Conservation (phyloP, 805 yeast species). For the Blastobotrys mokoenaii region DNA sequence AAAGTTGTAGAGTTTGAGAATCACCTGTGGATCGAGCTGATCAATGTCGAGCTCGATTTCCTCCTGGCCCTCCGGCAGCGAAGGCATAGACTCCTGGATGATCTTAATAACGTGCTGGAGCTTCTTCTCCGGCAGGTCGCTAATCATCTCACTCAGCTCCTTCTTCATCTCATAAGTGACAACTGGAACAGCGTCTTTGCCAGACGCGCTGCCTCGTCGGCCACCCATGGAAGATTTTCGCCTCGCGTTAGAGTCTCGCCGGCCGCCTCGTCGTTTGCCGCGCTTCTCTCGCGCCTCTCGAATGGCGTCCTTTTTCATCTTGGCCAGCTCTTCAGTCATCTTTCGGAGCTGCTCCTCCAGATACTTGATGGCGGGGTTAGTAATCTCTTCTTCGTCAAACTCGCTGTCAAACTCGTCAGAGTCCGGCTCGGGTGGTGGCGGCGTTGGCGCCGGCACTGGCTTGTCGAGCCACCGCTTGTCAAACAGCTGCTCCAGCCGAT, state of each 20-base stretch:
- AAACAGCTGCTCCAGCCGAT: constrained; percentile 76
- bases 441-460: constrained; percentile 62
- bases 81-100: constrained; percentile 70
- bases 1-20: constrained; percentile 74
- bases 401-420: constrained; percentile 32
- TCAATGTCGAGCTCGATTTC: constrained; percentile 97
- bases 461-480: constrained; percentile 82
- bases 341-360: constrained; percentile 78
- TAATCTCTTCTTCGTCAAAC: constrained; percentile 43
- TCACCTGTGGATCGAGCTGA: constrained; percentile 74
- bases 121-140: constrained; percentile 64
- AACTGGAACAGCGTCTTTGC: constrained; percentile 22
- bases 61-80: constrained; percentile 56
- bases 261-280: constrained; percentile 40
- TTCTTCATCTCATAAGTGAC: constrained; percentile 96
- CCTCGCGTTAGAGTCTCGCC: constrained; percentile 27
- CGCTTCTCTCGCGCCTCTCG: constrained; percentile 45
- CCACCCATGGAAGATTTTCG: constrained; percentile 9
- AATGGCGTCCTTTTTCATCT: constrained; percentile 53
- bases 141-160: constrained; percentile 80
- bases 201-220: constrained; percentile 10
- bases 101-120: constrained; percentile 76
- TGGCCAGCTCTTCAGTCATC: constrained; percentile 78
- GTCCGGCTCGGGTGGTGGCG: constrained; percentile 36
- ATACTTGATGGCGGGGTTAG: constrained; percentile 84